Evolutionary conservation across 2,329 filamentous ascomycete genomes (phyloP), one percentile per base, ranked within the genome.

Genomic region (Hypoxylon sp.): DNA sequence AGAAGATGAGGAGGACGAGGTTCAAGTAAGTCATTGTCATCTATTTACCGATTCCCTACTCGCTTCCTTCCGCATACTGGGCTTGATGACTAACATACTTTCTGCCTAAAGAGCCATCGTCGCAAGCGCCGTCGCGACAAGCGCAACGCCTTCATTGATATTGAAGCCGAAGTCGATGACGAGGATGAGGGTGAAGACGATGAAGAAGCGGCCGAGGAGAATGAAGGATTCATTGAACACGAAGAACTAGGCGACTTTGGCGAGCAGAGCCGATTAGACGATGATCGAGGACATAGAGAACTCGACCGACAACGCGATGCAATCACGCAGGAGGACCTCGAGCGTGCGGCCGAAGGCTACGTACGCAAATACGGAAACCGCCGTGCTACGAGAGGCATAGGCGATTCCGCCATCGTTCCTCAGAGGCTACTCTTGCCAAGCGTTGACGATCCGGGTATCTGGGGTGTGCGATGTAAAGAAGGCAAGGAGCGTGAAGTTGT

Each of bases 151-250:
- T 97, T 97, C 88, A 90, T 99, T 81, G 96, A 99, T 88, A 93
- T 95, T 75, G 96, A 99, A 84, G 96, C 96, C 78, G 96, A 97
- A 81, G 96, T 99, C 72, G 96, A 98, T 76, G 96, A 97, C 69
- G 94, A 97, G 73, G 94, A 97, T 73, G 92, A 93, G 71, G 90
- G 87, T 71, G 92, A 92, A 67, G 93, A 97, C 70, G 93, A 96
- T 54, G 95, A 97, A 72, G 93, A 96, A 72, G 94, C 97, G 58
- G 89, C 92, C 63, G 90, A 94, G 72, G 93, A 91, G 71, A 88
- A 90, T 56, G 93, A 93, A 61, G 91, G 92, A 71, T 93, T 96
- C 77, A 94, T 94, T 76, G 92, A 93, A 71, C 92, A 97, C 77
- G 92, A 92, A 69, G 94, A 98, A 77, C 93, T 93, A 5, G 94